phyloP scores from a whole-genome alignment of 148 eudicot genomes.

The Vaccinium corymbosum region DNA sequence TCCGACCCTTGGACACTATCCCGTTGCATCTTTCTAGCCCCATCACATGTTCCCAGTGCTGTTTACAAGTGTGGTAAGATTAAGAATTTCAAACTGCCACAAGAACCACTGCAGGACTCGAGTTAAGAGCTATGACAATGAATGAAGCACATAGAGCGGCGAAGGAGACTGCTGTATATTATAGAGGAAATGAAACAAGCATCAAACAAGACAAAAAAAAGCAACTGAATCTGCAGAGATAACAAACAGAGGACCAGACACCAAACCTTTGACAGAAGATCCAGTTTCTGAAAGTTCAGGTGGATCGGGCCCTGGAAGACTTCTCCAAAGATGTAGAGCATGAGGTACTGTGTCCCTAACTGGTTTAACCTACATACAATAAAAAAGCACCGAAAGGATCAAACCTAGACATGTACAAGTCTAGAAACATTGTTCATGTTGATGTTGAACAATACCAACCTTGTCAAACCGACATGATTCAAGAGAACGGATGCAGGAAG shows the following conservation, averaged over 20 bases:
- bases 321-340: constrained; percentile 71
- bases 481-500: constrained; percentile 63
- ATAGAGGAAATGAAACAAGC: not conserved
- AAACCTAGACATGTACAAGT: constrained; percentile 16
- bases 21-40: not conserved
- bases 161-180: not conserved
- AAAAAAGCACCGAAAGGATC: constrained; percentile 19
- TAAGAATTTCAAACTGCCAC: not conserved
- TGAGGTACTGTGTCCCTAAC: constrained; percentile 74
- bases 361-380: constrained; percentile 67
- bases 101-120: not conserved
- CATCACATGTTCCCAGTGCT: not conserved
- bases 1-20: not conserved
- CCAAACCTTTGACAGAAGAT: constrained; percentile 59
- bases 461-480: constrained; percentile 92
- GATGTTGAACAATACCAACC: constrained; percentile 33
- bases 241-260: constrained; percentile 8
- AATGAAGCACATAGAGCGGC: not conserved
- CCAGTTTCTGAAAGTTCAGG: constrained; percentile 61
- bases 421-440: not conserved
- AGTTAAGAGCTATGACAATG: not conserved
- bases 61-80: not conserved
- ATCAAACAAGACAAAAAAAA: not conserved
- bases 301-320: constrained; percentile 44
- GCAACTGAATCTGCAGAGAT: not conserved